phyloP scores from a whole-genome alignment of 768 basidiomycete species.

The button mushroom (Agaricus bisporus) region DNA sequence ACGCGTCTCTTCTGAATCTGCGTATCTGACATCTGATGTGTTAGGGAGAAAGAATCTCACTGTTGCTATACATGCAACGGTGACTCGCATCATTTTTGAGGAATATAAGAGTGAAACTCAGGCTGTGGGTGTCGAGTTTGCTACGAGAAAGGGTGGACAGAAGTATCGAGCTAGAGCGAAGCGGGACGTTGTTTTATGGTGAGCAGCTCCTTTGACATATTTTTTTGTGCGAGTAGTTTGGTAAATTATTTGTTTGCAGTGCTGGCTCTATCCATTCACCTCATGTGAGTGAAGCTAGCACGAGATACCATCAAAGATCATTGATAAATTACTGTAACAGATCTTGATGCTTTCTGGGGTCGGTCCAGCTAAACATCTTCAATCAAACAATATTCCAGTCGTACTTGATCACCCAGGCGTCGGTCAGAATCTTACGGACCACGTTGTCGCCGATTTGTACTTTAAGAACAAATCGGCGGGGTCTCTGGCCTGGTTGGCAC shows the following conservation, averaged over 20 bases:
- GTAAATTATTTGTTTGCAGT: slow-evolving; percentile 9
- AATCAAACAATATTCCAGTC: slow-evolving; percentile 47
- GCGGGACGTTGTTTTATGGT: slow-evolving; percentile 62
- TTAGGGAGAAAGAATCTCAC: slow-evolving; percentile 60
- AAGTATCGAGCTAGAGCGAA: slow-evolving; percentile 40
- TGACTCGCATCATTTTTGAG: slow-evolving; percentile 55
- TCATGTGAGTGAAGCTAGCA: slow-evolving; percentile 27
- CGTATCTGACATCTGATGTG: slow-evolving; percentile 62
- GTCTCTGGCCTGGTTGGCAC: slow-evolving; percentile 36
- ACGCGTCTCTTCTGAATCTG: slow-evolving; percentile 59
- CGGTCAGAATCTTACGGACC: slow-evolving; percentile 72
- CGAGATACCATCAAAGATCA: no score
- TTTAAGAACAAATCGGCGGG: slow-evolving; percentile 44
- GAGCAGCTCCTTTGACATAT: slow-evolving; percentile 17
- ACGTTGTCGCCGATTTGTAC: slow-evolving; percentile 50
- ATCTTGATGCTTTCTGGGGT: slow-evolving; percentile 75
- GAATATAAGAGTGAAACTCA: slow-evolving; percentile 27
- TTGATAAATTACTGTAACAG: slow-evolving; percentile 18
- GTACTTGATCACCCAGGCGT: slow-evolving; percentile 66
- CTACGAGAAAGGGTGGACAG: slow-evolving; percentile 27
- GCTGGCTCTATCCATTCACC: slow-evolving; percentile 47
- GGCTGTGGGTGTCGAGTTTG: slow-evolving; percentile 60
- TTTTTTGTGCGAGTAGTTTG: not conserved
- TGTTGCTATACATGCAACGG: slow-evolving; percentile 49
- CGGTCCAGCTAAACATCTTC: slow-evolving; percentile 58